phyloP scores from a whole-genome alignment of 192 early-diverging fungal species.

The Coemansia sp. region DNA sequence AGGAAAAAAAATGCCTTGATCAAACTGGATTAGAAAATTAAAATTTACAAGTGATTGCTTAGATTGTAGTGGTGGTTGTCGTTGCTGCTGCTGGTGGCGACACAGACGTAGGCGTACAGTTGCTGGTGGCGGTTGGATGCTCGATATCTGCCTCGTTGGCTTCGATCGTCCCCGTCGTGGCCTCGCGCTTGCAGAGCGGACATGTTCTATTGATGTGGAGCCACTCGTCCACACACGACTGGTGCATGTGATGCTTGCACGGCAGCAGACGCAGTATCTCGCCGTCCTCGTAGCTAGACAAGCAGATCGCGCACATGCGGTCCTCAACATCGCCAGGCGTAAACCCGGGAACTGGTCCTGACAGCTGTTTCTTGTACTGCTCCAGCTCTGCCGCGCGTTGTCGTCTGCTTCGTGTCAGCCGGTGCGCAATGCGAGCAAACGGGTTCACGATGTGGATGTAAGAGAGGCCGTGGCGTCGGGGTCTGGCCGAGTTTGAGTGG shows the following conservation, averaged over 20 bases:
- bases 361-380: slow-evolving; percentile 48
- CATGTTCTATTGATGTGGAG: slow-evolving; percentile 72
- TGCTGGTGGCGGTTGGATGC: background rate
- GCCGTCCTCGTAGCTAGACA: slow-evolving; percentile 74
- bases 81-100: background rate
- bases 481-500: slow-evolving; percentile 14
- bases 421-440: slow-evolving; percentile 50
- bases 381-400: slow-evolving; percentile 47
- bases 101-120: background rate
- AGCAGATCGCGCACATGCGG: slow-evolving; percentile 77
- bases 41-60: slow-evolving; percentile 8
- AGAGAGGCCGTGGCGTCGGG: slow-evolving; percentile 29
- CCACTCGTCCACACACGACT: slow-evolving; percentile 83
- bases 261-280: slow-evolving; percentile 73
- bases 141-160: slow-evolving; percentile 7
- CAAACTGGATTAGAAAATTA: slow-evolving; percentile 3
- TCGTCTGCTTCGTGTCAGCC: slow-evolving; percentile 42
- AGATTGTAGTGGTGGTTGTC: background rate
- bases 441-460: slow-evolving; percentile 41
- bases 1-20: slow-evolving; percentile 15
- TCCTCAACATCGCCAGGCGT: slow-evolving; percentile 65
- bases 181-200: slow-evolving; percentile 73
- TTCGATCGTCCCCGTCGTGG: background rate
- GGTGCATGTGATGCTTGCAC: slow-evolving; percentile 84
- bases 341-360: slow-evolving; percentile 49